Evolutionary conservation across 2,329 filamentous ascomycete species (phyloP).

Genomic region (Colletotrichum camelliae): DNA sequence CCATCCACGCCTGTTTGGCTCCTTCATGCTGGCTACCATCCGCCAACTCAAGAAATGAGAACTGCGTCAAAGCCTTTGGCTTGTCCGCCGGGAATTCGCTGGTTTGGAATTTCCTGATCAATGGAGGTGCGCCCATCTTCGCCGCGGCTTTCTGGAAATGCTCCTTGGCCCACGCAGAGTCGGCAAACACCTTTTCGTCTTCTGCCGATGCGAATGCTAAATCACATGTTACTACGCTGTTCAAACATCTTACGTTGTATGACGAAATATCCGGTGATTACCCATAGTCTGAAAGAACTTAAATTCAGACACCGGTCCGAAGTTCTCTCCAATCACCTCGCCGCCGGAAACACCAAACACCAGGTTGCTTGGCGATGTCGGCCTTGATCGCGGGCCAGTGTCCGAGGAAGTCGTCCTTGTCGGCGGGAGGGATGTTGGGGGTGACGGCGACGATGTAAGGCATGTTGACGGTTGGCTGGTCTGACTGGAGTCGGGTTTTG

Average conservation of each 20-base stretch:
- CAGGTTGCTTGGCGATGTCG: slow-evolving; percentile 5
- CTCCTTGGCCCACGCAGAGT: slow-evolving; percentile 8
- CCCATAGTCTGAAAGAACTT: slow-evolving; percentile 11
- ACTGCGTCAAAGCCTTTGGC: slow-evolving; percentile 1
- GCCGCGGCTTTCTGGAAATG: neutral
- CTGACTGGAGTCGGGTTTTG: neutral
- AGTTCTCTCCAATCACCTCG: slow-evolving; percentile 2
- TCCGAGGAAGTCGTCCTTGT: slow-evolving; percentile 18
- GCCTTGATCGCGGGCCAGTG: neutral
- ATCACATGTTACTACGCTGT: neutral
- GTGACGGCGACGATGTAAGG: slow-evolving; percentile 2
- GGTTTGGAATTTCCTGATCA: slow-evolving; percentile 11
- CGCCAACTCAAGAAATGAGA: neutral
- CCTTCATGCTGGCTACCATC: slow-evolving; percentile 13
- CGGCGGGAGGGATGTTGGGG: neutral
- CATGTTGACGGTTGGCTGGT: neutral
- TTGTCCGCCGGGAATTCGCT: neutral
- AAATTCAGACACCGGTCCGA: neutral
- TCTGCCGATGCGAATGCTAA: slow-evolving; percentile 4
- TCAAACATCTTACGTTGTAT: neutral
- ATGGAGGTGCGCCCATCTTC: neutral
- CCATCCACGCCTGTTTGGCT: slow-evolving; percentile 4
- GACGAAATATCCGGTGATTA: neutral
- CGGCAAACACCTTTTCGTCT: slow-evolving; percentile 3
- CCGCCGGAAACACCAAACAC: slow-evolving; percentile 3